Evolutionary conservation across 73 alveolate species (phyloP), one percentile per base, ranked within the genome.

Genomic region (Paramecium octaurelia): DNA sequence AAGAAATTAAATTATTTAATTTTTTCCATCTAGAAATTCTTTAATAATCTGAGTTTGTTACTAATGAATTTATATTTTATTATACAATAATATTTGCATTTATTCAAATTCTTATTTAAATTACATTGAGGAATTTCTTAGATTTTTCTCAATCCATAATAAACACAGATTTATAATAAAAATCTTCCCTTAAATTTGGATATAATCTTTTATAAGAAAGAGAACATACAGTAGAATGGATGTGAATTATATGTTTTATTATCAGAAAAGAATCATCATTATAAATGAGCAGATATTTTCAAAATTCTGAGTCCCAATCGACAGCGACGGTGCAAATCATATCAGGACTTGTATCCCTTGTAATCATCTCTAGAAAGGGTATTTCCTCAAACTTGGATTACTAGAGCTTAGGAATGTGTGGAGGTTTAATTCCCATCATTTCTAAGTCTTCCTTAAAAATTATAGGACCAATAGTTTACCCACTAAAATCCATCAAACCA

Each of bases 301-400:
- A 89, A 83, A 70, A 89, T 58, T 89, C 94, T 70, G 71, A 34
- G 76, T 89, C 94, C 94, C 94, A 89, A 35, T 89, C 76, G 23
- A 83, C 89, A 44, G 24, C 38, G 27, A 40, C 57, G 0, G 68
- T 73, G 46, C 92, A 77, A 44, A 44, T 71, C 92, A 46, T 71
- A 70, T 89, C 94, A 34, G 71, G 58, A 21, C 27, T 84, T 44
- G 92, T 89, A 24, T 73, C 91, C 71, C 50, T 14, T 70, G n/a
- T 24, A 73, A 83, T 83, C 90, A 89, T 71, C 4, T 89, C 68
- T 31, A 54, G 27, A 8, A 89, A 44, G 5, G 73, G 73, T 27
- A 58, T 85, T 43, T 21, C 29, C 8, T 89, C 69, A 70, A 42
- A 83, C 1, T 70, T 14, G 18, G 50, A 20, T 44, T 70, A 38